These are phyloP conservation scores for Pterocarpus macrocarpus DNA, from an alignment of 306 rosid species.

Conservation along the genomic window DNA sequence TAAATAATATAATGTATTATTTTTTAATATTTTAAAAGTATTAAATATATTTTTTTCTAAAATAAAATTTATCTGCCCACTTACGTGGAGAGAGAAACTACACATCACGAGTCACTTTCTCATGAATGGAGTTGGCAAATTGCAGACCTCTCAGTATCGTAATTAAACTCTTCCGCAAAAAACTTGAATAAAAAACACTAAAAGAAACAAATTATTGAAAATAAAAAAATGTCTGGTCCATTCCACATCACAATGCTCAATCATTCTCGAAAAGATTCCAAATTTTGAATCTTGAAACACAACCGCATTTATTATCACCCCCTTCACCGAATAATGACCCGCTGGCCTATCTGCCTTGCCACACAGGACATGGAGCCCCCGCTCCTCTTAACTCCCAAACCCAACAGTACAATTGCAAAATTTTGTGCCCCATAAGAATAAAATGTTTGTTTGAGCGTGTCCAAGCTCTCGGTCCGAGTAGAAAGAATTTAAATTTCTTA, in stretches of 20 bases:
- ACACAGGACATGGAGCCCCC: too few species aligned
- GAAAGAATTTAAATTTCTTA: too few species aligned
- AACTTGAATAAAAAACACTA: background rate
- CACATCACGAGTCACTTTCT: conserved; percentile 27
- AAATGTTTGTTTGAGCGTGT: too few species aligned
- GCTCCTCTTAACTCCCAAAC: background rate
- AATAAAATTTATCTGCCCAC: background rate
- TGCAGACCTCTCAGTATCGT: conserved; percentile 19
- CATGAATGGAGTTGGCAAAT: conserved; percentile 42
- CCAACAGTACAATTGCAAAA: too few species aligned
- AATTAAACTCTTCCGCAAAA: conserved; percentile 7
- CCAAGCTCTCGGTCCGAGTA: too few species aligned
- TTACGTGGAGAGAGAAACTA: background rate
- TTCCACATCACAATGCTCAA: conserved; percentile 4
- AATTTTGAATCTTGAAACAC: conserved; percentile 38
- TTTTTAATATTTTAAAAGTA: too few species aligned
- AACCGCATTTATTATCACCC: background rate
- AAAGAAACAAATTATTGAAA: background rate
- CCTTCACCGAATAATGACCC: background rate
- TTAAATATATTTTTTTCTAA: too few species aligned
- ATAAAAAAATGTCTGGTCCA: background rate
- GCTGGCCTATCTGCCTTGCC: background rate
- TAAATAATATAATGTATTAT: too few species aligned
- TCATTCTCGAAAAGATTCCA: conserved; percentile 31
- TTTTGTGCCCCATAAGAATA: too few species aligned